Conservation (phyloP, 2,329 filamentous ascomycete genomes). For the Sporothrix globosa region DNA sequence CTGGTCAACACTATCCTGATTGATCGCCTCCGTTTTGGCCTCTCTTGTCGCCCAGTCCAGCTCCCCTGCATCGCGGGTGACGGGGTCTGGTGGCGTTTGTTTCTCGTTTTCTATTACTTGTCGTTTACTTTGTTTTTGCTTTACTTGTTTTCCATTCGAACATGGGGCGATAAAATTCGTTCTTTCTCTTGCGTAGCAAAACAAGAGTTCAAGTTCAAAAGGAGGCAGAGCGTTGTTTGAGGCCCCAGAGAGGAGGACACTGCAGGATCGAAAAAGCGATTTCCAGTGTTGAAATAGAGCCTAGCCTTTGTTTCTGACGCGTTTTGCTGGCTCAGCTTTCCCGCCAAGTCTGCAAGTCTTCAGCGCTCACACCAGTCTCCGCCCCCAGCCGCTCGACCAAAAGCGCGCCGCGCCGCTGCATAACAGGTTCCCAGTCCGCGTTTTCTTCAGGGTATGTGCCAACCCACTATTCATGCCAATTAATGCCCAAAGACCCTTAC, state of each 20-base stretch:
- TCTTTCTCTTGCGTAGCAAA: conserved; percentile 29
- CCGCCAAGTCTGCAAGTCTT: background rate
- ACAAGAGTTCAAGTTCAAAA: conserved; percentile 9
- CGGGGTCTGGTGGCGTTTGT: background rate
- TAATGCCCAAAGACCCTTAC: background rate
- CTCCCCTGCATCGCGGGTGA: background rate
- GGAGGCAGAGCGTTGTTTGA: background rate
- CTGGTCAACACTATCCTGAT: background rate
- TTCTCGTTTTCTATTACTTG: background rate
- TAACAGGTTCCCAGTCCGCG: background rate
- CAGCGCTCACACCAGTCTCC: background rate
- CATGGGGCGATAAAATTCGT: background rate
- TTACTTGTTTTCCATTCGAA: background rate
- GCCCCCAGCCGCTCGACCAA: background rate
- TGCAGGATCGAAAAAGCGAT: background rate
- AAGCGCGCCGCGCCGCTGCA: background rate
- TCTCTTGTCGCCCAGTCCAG: background rate
- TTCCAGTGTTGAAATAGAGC: background rate
- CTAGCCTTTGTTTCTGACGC: background rate
- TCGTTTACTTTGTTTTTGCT: background rate
- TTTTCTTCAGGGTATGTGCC: background rate
- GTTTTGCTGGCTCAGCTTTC: background rate
- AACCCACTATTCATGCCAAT: background rate
- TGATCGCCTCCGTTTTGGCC: background rate
- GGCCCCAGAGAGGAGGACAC: background rate